Conservation (phyloP, 768 basidiomycete genomes). For the Rhodosporidiobolus sp. region DNA sequence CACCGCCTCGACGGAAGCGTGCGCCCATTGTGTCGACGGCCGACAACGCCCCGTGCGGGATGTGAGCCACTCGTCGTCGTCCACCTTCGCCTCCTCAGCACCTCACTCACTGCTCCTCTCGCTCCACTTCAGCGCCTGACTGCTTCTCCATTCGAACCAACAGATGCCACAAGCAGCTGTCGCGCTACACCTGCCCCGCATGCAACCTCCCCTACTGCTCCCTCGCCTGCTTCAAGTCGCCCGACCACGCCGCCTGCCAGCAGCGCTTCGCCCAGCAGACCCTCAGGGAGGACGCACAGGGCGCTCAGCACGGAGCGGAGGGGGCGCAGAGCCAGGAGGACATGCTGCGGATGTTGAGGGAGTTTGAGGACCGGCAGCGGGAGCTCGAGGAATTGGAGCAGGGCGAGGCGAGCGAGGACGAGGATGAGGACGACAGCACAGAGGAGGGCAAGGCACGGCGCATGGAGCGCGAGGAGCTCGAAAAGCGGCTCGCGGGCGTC, state of each 20-base stretch:
- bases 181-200: slow-evolving; percentile 41
- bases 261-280: slow-evolving; percentile 35
- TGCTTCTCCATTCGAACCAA: too few relatives aligned
- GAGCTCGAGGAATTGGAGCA: slow-evolving; percentile 18
- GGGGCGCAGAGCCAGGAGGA: slow-evolving; percentile 21
- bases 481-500: slow-evolving; percentile 21
- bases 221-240: slow-evolving; percentile 37
- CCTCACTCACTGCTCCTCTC: not conserved
- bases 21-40: slow-evolving; percentile 30
- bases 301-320: slow-evolving; percentile 9
- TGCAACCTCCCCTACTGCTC: slow-evolving; percentile 45
- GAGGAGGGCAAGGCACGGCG: not conserved
- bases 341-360: slow-evolving; percentile 40
- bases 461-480: slow-evolving; percentile 19
- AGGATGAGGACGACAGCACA: slow-evolving; percentile 12
- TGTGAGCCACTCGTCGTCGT: slow-evolving; percentile 12
- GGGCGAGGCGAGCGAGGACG: not conserved
- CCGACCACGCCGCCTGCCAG: slow-evolving; percentile 31
- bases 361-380: slow-evolving; percentile 38
- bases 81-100: not conserved
- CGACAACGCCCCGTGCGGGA: slow-evolving; percentile 16
- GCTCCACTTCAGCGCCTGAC: not conserved
- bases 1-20: slow-evolving; percentile 1
- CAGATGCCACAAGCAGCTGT: slow-evolving; percentile 38
- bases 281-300: slow-evolving; percentile 33